A percentile compares a stretch with the other conserved stretches of the same genome.
Conservation (phyloP, 768 basidiomycete species). For the Amanita pseudoporphyria region DNA sequence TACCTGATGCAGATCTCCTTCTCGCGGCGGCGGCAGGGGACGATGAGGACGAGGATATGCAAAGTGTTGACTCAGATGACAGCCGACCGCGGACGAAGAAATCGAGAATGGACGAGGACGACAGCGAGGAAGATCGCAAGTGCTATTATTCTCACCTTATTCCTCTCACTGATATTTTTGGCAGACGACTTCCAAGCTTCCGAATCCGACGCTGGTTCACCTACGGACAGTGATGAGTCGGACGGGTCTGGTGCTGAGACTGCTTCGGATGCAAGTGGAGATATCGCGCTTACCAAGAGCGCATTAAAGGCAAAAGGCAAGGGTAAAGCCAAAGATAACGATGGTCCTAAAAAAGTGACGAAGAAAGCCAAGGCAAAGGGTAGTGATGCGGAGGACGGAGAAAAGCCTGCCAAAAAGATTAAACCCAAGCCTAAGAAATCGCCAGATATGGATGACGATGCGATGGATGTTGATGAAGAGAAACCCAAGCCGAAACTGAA, state of each 20-base stretch:
- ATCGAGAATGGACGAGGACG: constrained; percentile 44
- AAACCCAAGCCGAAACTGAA: constrained; percentile 35
- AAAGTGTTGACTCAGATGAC: constrained; percentile 69
- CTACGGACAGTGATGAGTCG: constrained; percentile 63
- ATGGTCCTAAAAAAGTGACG: constrained; percentile 21
- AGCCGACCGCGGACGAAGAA: constrained; percentile 43
- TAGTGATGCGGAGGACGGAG: constrained; percentile 31
- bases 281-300: constrained; percentile 47
- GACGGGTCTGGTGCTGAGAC: constrained; percentile 57
- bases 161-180: constrained; percentile 4
- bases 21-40: constrained; percentile 54
- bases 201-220: constrained; percentile 81
- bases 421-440: constrained; percentile 30
- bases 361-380: constrained; percentile 26
- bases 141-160: background rate
- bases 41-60: constrained; percentile 78
- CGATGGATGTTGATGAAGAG: constrained; percentile 40
- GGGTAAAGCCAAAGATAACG: constrained; percentile 26
- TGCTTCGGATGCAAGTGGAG: constrained; percentile 79
- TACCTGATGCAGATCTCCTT: constrained; percentile 75
- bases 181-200: constrained; percentile 89
- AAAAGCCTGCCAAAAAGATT: constrained; percentile 17
- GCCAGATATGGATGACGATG: constrained; percentile 26
- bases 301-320: constrained; percentile 36
- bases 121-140: constrained; percentile 65